Evolutionary conservation across 331 rosid genomes (phyloP).

Genomic region (Spiraea crenata): DNA sequence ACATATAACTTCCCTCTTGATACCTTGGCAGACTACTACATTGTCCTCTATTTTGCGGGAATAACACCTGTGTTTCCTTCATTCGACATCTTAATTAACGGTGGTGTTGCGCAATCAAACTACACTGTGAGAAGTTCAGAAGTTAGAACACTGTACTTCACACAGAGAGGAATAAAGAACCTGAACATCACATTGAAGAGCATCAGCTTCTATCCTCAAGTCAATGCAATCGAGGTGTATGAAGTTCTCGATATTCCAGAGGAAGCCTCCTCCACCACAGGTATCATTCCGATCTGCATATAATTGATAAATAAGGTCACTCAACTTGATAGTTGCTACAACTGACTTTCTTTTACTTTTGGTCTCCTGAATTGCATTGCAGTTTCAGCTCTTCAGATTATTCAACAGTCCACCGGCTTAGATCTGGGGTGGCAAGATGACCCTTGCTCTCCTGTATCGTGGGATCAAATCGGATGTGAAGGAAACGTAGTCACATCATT

Average conservation of each 20-base stretch:
- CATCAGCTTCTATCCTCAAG: slow-evolving; percentile 64
- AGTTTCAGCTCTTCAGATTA: slow-evolving; percentile 88
- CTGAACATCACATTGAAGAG: slow-evolving; percentile 67
- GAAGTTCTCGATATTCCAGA: slow-evolving; percentile 64
- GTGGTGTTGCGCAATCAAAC: slow-evolving; percentile 55
- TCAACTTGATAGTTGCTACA: background rate
- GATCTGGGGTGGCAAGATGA: slow-evolving; percentile 94
- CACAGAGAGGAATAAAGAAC: slow-evolving; percentile 42
- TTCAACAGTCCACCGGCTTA: slow-evolving; percentile 75
- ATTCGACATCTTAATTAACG: slow-evolving; percentile 72
- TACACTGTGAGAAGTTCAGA: slow-evolving; percentile 56
- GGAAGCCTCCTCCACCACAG: slow-evolving; percentile 90
- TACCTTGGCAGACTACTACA: slow-evolving; percentile 63
- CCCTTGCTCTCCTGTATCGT: slow-evolving; percentile 79
- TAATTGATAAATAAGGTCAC: slow-evolving; percentile 6
- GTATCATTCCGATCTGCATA: slow-evolving; percentile 31
- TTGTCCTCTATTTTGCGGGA: slow-evolving; percentile 84
- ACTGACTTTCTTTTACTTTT: slow-evolving; percentile 17
- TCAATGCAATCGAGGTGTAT: slow-evolving; percentile 90
- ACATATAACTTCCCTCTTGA: slow-evolving; percentile 65
- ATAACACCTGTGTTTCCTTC: slow-evolving; percentile 73
- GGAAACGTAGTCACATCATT: slow-evolving; percentile 72
- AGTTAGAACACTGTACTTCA: slow-evolving; percentile 51
- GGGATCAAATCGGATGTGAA: slow-evolving; percentile 78
- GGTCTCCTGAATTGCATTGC: slow-evolving; percentile 30